Conservation (phyloP, 176 grass and related monocot species). For the Cenchrus fungigraminus region DNA sequence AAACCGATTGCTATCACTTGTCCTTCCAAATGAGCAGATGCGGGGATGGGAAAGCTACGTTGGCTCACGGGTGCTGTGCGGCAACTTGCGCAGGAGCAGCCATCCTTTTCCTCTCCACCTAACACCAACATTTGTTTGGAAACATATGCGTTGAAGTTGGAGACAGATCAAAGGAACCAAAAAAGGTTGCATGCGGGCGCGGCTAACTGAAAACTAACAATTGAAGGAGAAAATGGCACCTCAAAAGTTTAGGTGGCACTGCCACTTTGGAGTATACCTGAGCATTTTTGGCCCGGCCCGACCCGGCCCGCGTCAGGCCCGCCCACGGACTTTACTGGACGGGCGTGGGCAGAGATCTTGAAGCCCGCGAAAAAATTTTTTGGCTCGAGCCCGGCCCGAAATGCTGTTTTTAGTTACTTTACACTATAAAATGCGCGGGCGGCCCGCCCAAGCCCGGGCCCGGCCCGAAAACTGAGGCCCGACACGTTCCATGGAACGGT, state of each 20-base stretch:
- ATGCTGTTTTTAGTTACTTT: no score
- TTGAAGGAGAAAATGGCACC: constrained; percentile 8
- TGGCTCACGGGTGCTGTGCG: constrained; percentile 30
- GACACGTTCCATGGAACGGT: no score
- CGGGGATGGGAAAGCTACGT: constrained; percentile 26
- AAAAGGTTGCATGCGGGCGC: background rate
- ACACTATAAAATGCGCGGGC: no score
- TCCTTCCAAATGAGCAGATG: background rate
- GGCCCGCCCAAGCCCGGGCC: no score
- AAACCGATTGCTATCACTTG: background rate
- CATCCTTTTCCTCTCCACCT: constrained; percentile 21
- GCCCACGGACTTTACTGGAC: no score
- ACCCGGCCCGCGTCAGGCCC: no score
- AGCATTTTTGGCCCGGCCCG: no score
- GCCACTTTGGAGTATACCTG: background rate
- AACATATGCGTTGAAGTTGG: background rate
- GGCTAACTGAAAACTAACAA: background rate
- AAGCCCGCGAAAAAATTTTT: no score
- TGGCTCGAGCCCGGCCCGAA: no score
- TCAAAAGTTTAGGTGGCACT: background rate
- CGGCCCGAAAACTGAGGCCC: no score
- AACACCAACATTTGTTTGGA: constrained; percentile 16
- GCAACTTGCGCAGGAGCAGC: background rate
- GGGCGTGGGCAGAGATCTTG: no score
- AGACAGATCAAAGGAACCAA: background rate